These are phyloP conservation scores for Lyophyllum semitale DNA, from an alignment of 768 basidiomycete genomes.

Conservation along the genomic window DNA sequence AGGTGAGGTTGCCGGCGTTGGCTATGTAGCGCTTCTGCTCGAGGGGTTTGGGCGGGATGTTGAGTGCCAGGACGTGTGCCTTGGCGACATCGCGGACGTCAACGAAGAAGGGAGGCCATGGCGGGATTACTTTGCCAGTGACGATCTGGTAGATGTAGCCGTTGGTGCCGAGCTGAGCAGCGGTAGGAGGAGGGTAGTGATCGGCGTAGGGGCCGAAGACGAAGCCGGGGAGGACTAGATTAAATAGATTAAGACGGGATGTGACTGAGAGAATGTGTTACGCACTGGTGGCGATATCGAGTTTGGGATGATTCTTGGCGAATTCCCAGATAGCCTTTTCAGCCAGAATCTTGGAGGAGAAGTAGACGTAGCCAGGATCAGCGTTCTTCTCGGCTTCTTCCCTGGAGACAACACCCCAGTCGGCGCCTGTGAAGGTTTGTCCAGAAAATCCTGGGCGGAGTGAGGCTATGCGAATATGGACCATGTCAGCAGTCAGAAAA, in stretches of 20 bases:
- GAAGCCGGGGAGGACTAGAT: conserved; percentile 39
- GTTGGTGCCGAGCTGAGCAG: conserved; percentile 30
- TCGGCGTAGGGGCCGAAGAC: conserved; percentile 38
- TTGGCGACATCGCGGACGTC: conserved; percentile 39
- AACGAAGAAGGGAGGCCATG: conserved; percentile 29
- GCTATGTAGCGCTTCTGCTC: conserved; percentile 31
- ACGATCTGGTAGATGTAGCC: conserved; percentile 28
- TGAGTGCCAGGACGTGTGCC: conserved; percentile 33
- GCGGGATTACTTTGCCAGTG: conserved; percentile 21
- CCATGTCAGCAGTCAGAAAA: background rate
- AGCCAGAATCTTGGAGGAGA: conserved; percentile 40
- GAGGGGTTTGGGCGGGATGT: conserved; percentile 21
- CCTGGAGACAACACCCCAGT: conserved; percentile 34
- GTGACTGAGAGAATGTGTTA: background rate
- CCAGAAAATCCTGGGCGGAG: conserved; percentile 23
- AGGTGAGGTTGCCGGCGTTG: conserved; percentile 28
- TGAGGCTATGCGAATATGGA: conserved; percentile 17
- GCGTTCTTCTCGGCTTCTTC: conserved; percentile 32
- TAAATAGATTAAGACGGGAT: background rate
- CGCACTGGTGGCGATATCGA: conserved; percentile 41
- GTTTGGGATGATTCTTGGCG: conserved; percentile 36
- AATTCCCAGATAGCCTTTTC: conserved; percentile 46
- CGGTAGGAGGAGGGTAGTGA: conserved; percentile 29
- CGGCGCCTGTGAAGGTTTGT: conserved; percentile 25
- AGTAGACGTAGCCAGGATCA: conserved; percentile 36